Percentiles rank a stretch among this genome's conserved stretches.
These are phyloP conservation scores for Naematelia aurantialba DNA, from an alignment of 768 basidiomycete species.

Conservation along the genomic window DNA sequence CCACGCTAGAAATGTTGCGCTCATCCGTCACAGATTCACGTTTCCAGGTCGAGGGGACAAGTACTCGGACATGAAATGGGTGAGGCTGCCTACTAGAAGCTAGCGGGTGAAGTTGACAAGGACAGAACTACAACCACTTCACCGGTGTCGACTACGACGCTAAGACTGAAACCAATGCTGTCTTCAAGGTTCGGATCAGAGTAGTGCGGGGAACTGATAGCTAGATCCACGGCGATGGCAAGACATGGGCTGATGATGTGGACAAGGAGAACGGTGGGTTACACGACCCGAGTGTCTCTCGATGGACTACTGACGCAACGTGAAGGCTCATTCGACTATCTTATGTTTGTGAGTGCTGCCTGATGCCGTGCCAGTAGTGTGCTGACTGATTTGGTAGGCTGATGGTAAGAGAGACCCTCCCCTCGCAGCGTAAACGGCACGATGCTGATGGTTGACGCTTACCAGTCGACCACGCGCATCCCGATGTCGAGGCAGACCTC, in stretches of 20 bases:
- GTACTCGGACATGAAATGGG: constrained; percentile 45
- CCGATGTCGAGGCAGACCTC: constrained; percentile 71
- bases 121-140: constrained; percentile 57
- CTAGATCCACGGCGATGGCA: constrained; percentile 62
- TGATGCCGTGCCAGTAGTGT: not conserved
- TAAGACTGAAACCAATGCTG: constrained; percentile 56
- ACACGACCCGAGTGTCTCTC: not conserved
- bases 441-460: constrained; percentile 10
- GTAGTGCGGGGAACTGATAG: not conserved
- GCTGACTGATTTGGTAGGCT: constrained; percentile 10
- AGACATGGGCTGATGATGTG: constrained; percentile 77
- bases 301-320: not conserved
- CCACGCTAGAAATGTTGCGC: not conserved
- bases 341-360: constrained; percentile 45
- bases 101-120: constrained; percentile 7
- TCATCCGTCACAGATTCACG: constrained; percentile 57
- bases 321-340: constrained; percentile 44
- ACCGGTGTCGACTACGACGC: constrained; percentile 83
- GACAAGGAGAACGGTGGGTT: constrained; percentile 79
- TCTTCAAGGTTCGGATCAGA: constrained; percentile 55
- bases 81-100: constrained; percentile 1
- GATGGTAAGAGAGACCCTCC: constrained; percentile 30
- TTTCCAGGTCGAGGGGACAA: constrained; percentile 72
- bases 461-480: constrained; percentile 73
- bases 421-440: not conserved